Evolutionary conservation across 768 basidiomycete species (phyloP), one percentile per base, ranked within the genome.

Genomic region (Russula lepida): DNA sequence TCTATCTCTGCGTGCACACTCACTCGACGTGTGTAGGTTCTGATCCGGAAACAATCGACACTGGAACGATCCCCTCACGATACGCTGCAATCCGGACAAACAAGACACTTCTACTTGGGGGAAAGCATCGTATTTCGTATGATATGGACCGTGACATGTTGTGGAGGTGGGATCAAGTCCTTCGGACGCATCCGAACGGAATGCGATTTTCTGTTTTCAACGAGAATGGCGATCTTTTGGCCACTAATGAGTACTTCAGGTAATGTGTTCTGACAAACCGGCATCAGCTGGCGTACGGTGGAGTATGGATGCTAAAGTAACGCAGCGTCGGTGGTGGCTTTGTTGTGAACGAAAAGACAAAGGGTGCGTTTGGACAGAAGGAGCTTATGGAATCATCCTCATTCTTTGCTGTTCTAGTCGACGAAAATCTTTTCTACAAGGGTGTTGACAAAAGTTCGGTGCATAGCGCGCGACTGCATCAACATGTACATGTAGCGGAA

Each of bases 341-440:
- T 70, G 93, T 95, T 3, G 92, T 97, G 27, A 97, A 97, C 68
- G 90, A 94, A 43, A 89, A 92, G 71, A 97, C 93, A 1, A 88
- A 94, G 78, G 85, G 89, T 86, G 66, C 60, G 68, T 64, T 27
- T 4, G 39, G 28, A 52, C 9, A 56, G 23, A 6, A 41, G n/a
- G 13, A 6, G 35, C 28, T 7, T 46, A 6, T 51, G 23, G 32
- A 13, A 3, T 33, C 17, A 35, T 44, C 17, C 59, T 43, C 33
- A 58, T 43, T 11, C 48, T 21, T 27, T 41, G n/a, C n/a, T 43
- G 25, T n/a, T 43, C 1, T 58, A 89, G 91, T 86, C 57, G 92
- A 92, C 67, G 95, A 98, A 75, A 98, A 98, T 70, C 70, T 97
- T 63, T 98, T 91, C 71, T 98, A 97, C 79, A 92, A 92, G 72